A percentile compares a stretch with the other conserved stretches of the same genome.
These are phyloP conservation scores for Thermothelomyces thermophilus DNA, from an alignment of 2,329 filamentous ascomycete genomes.

Conservation along the genomic window DNA sequence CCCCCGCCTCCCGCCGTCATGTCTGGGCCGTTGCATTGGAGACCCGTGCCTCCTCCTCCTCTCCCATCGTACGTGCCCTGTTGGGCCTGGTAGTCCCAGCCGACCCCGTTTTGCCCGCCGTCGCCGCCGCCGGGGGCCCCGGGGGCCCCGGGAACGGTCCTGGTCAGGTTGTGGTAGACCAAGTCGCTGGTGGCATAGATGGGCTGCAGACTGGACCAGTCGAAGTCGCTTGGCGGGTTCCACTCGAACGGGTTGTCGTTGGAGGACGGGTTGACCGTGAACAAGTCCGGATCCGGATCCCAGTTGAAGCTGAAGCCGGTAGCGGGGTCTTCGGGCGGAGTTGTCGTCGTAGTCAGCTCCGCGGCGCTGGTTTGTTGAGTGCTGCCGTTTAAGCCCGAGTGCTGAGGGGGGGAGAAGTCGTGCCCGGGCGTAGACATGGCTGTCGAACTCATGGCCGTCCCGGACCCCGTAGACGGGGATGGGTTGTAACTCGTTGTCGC, in stretches of 20 bases:
- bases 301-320: not conserved
- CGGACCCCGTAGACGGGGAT: not conserved
- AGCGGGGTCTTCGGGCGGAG: not conserved
- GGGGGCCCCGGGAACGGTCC: not conserved
- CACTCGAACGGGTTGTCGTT: conserved; percentile 28
- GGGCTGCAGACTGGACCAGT: conserved; percentile 46
- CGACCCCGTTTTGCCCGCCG: not conserved
- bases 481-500: not conserved
- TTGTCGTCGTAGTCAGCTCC: not conserved
- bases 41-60: too few species aligned
- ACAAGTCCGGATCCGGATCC: conserved; percentile 6
- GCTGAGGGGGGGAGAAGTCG: not conserved
- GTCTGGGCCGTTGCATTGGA: not conserved
- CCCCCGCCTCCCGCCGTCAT: not conserved
- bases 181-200: conserved; percentile 53
- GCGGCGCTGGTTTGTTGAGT: too few species aligned
- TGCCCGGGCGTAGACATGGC: not conserved
- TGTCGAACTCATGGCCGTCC: not conserved
- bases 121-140: not conserved
- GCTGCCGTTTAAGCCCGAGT: not conserved
- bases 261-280: not conserved
- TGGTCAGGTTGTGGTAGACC: conserved; percentile 47
- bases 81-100: too few species aligned
- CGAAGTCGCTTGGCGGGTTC: conserved; percentile 39
- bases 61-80: not conserved